Conservation (phyloP, 257 asterid species). For the Primulina tabacum region DNA sequence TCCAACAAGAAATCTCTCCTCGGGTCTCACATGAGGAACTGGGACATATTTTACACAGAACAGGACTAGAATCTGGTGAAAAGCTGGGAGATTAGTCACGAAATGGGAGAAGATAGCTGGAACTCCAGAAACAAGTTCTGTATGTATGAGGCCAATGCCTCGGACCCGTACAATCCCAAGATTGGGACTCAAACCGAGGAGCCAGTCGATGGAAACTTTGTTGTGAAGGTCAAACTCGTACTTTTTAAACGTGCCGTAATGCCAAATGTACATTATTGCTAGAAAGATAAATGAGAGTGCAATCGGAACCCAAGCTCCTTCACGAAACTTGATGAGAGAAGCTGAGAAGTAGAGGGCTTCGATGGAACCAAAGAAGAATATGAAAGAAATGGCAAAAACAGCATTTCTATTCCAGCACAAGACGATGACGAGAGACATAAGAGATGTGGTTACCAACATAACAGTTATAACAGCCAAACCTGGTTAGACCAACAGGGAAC, state of each 20-base stretch:
- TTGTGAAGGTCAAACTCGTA: constrained; percentile 87
- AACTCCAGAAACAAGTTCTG: constrained; percentile 90
- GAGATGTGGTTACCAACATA: constrained; percentile 92
- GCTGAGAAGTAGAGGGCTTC: constrained; percentile 97
- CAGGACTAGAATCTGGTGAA: constrained; percentile 80
- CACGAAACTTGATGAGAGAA: constrained; percentile 82
- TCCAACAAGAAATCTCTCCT: constrained; percentile 83
- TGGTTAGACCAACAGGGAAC: constrained; percentile 32
- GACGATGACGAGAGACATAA: constrained; percentile 87
- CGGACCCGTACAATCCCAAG: constrained; percentile 84
- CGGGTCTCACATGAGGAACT: constrained; percentile 90
- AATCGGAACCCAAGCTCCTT: constrained; percentile 97
- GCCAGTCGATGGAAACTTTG: constrained; percentile 87
- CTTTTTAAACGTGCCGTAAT: constrained; percentile 74
- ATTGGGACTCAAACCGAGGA: constrained; percentile 68
- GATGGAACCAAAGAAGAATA: constrained; percentile 78
- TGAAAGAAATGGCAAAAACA: constrained; percentile 62
- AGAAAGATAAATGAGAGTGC: constrained; percentile 70
- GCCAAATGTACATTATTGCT: constrained; percentile 75
- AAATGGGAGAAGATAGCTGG: constrained; percentile 93
- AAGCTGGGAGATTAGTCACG: constrained; percentile 87
- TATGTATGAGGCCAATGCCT: constrained; percentile 91
- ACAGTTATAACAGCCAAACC: constrained; percentile 97
- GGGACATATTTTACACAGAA: constrained; percentile 83
- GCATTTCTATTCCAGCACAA: constrained; percentile 72